Evolutionary conservation across 2,329 filamentous ascomycete genomes (phyloP), one percentile per base, ranked within the genome.

Genomic region (Tetracladium maxilliforme): DNA sequence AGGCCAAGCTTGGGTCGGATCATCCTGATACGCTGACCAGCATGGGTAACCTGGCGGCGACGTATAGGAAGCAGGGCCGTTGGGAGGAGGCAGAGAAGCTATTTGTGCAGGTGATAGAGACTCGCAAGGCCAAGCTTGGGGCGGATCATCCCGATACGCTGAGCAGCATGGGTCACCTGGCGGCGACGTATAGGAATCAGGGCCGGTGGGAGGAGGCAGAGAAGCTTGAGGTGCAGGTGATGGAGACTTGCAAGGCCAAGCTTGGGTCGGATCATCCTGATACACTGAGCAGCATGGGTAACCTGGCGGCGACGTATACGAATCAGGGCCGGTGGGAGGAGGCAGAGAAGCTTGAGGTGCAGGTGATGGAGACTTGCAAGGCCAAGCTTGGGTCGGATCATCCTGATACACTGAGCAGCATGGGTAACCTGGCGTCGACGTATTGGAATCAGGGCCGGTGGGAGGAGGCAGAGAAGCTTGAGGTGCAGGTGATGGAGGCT

Each of bases 181-280:
- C 21, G 13, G 9, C 21, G 9, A 23, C 21, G 10, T 23, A 23
- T 12, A 8, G 13, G 14, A 16, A 12, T 4, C 6, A 26, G 17
- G 23, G 27, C 23, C 19, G 24, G 24, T 15, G 24, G 24, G 14
- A 18, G 21, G 19, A 30, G 27, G 24, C 18, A 12, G 17, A 30
- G 24, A 19, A 30, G 21, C 21, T 30, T 15, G 7, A 8, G 7
- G 23, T 19, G 14, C 23, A 25, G 18, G 23, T 25, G 10, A 18
- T 25, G 15, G 23, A 25, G 14, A 25, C 23, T 10, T 18, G 23
- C 14, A 18, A 10, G 23, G 10, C 10, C 10, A 15, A 18, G 10
- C 23, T 25, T 8, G 13, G 23, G 10, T 7, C 9, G 13, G 23
- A 25, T 10, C 25, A 27, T 27, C 25, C 17, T 6, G 13, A 12